Conservation (phyloP, 1,284 basidiomycete species). For the Irpex sp. region DNA sequence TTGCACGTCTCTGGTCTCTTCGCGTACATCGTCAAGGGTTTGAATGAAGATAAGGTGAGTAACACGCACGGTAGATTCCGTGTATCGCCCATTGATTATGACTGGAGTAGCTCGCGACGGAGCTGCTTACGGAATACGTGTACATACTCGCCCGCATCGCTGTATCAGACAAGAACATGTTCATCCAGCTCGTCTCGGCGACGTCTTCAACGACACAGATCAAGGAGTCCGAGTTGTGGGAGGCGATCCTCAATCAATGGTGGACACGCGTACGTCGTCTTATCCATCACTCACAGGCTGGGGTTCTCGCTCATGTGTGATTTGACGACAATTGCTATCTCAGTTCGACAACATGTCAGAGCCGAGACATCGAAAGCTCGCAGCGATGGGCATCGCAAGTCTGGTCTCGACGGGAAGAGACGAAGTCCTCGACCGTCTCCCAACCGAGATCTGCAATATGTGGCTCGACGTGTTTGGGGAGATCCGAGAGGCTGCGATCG, state of each 20-base stretch:
- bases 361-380: slow-evolving; percentile 66
- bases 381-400: slow-evolving; percentile 68
- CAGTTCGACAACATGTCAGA: slow-evolving; percentile 86
- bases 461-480: slow-evolving; percentile 91
- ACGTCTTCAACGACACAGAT: slow-evolving; percentile 43
- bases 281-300: too few species aligned
- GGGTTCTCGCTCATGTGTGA: neutral
- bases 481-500: slow-evolving; percentile 62
- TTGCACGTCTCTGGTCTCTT: slow-evolving; percentile 71
- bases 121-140: slow-evolving; percentile 60
- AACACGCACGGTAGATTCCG: neutral
- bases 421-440: slow-evolving; percentile 66
- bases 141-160: slow-evolving; percentile 67
- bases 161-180: slow-evolving; percentile 55
- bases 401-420: slow-evolving; percentile 64
- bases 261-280: slow-evolving; percentile 37
- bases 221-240: slow-evolving; percentile 52
- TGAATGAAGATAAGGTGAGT: slow-evolving; percentile 60
- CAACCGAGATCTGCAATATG: slow-evolving; percentile 77
- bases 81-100: neutral
- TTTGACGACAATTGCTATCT: neutral
- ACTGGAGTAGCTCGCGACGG: slow-evolving; percentile 37
- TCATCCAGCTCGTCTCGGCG: slow-evolving; percentile 60
- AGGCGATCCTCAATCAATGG: slow-evolving; percentile 70
- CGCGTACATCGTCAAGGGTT: slow-evolving; percentile 44